These are phyloP conservation scores for Myxozyma mucilagina DNA, from an alignment of 805 yeast genomes.

Conservation along the genomic window DNA sequence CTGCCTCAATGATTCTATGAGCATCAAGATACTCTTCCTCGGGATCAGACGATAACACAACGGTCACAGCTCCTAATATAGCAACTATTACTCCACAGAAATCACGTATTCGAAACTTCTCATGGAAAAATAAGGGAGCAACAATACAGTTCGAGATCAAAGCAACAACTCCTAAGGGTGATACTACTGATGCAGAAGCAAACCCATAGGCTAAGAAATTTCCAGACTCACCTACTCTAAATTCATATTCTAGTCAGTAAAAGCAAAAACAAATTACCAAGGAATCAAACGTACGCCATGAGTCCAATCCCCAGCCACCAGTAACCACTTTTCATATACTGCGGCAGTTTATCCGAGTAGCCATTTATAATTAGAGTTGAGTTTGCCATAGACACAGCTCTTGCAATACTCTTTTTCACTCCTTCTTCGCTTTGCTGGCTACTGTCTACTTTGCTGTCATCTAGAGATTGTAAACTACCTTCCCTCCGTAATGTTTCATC, in stretches of 20 bases:
- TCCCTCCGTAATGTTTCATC: not conserved
- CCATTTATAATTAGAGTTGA: not conserved
- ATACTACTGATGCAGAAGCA: slow-evolving; percentile 50
- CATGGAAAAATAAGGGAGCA: slow-evolving; percentile 51
- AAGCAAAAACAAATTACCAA: not conserved
- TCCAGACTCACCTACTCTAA: slow-evolving; percentile 47
- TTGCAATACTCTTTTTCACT: not conserved
- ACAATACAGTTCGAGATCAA: slow-evolving; percentile 50
- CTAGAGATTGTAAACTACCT: not conserved
- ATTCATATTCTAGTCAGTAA: not conserved
- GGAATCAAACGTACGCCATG: slow-evolving; percentile 39
- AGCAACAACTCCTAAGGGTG: slow-evolving; percentile 54
- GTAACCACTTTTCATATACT: slow-evolving; percentile 23
- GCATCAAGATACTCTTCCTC: slow-evolving; percentile 30
- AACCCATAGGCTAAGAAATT: slow-evolving; percentile 53
- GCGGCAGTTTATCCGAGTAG: slow-evolving; percentile 15
- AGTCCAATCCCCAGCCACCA: slow-evolving; percentile 50
- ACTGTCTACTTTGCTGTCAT: not conserved
- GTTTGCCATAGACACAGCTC: slow-evolving; percentile 10
- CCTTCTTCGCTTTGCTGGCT: not conserved
- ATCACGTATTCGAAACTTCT: slow-evolving; percentile 41
- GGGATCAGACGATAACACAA: slow-evolving; percentile 44
- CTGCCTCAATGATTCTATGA: slow-evolving; percentile 36
- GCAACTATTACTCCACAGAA: slow-evolving; percentile 46
- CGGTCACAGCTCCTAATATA: slow-evolving; percentile 47